phyloP scores from a whole-genome alignment of 2,329 filamentous ascomycete genomes.

The Colletotrichum zoysiae region DNA sequence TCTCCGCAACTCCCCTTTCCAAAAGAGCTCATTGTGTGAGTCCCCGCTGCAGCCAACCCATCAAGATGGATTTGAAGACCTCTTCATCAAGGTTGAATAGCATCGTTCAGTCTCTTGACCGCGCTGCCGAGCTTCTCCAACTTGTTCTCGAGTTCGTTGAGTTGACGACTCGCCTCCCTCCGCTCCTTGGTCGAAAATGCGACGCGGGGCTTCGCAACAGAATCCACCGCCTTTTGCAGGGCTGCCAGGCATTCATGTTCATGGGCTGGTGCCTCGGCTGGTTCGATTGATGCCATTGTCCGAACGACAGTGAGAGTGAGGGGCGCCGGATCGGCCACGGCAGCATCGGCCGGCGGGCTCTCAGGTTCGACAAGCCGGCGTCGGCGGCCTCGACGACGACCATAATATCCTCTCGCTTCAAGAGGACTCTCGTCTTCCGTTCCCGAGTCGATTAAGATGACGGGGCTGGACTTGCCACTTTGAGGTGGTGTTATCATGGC shows the following conservation, averaged over 20 bases:
- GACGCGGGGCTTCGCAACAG: not conserved
- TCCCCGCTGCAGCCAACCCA: not conserved
- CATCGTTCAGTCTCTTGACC: slow-evolving; percentile 13
- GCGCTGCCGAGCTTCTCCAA: slow-evolving; percentile 12
- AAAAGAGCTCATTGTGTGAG: not conserved
- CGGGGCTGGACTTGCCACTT: not conserved
- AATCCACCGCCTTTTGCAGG: not conserved
- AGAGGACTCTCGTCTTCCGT: not conserved
- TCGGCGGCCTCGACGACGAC: not conserved
- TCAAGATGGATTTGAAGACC: not conserved
- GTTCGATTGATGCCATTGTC: not conserved
- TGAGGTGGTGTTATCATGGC: not conserved
- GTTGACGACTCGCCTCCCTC: not conserved
- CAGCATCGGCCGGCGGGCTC: not conserved
- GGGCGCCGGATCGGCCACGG: not conserved
- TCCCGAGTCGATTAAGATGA: not conserved
- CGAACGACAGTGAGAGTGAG: not conserved
- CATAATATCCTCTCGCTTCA: not conserved
- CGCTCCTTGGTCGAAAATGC: not conserved
- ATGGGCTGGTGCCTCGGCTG: not conserved
- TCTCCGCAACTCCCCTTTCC: not conserved
- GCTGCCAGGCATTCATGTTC: not conserved
- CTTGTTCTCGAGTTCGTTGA: slow-evolving; percentile 15
- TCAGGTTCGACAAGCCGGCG: not conserved
- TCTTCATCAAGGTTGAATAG: not conserved